A percentile compares a stretch with the other conserved stretches of the same genome.
These are phyloP conservation scores for Quercus lobata DNA, from an alignment of 331 rosid species.

Conservation along the genomic window DNA sequence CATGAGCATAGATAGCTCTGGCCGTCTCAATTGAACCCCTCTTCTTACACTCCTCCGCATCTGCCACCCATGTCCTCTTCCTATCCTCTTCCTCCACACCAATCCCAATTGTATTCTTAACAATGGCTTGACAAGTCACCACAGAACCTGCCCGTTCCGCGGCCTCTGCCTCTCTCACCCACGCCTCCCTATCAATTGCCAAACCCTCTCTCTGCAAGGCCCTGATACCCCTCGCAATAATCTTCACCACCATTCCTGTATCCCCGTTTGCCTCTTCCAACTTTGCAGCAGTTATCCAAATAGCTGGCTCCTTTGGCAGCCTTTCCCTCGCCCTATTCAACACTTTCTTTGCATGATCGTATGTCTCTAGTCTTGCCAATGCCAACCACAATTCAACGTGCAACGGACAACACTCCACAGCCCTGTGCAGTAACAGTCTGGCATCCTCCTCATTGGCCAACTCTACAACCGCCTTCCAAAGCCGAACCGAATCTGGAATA, in stretches of 20 bases:
- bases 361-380: slow-evolving; percentile 78
- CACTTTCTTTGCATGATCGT: slow-evolving; percentile 73
- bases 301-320: slow-evolving; percentile 78
- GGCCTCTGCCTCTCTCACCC: slow-evolving; percentile 98
- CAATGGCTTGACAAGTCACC: slow-evolving; percentile 79
- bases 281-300: slow-evolving; percentile 87
- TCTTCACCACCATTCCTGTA: slow-evolving; percentile 77
- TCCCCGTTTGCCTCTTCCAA: slow-evolving; percentile 89
- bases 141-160: slow-evolving; percentile 85
- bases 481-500: slow-evolving; percentile 77
- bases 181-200: slow-evolving; percentile 75
- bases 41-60: slow-evolving; percentile 96
- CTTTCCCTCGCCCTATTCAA: slow-evolving; percentile 73
- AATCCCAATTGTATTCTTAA: slow-evolving; percentile 64
- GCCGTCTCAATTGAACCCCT: slow-evolving; percentile 91
- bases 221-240: slow-evolving; percentile 83
- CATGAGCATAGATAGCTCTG: slow-evolving; percentile 86
- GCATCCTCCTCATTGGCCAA: slow-evolving; percentile 86
- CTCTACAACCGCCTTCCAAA: slow-evolving; percentile 96
- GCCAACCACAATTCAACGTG: slow-evolving; percentile 91
- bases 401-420: slow-evolving; percentile 80
- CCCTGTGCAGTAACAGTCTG: slow-evolving; percentile 72
- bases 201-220: slow-evolving; percentile 81
- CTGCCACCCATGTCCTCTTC: slow-evolving; percentile 96
- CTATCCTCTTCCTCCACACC: slow-evolving; percentile 95